Percentiles rank a stretch among this genome's conserved stretches.
Evolutionary conservation across 345 rosid genomes (phyloP).

Genomic region (Kandelia obovata): DNA sequence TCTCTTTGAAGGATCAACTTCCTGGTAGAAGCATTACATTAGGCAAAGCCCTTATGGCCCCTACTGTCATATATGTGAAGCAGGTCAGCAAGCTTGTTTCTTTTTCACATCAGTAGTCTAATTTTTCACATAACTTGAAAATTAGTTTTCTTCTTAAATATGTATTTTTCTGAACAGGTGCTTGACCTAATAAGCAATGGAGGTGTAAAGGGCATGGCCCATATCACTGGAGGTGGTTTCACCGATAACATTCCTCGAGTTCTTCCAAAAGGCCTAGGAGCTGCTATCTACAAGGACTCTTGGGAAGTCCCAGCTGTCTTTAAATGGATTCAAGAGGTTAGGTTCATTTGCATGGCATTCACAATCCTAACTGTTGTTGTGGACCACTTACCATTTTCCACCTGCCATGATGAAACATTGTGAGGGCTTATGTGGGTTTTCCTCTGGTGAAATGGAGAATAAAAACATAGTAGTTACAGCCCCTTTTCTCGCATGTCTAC

Average conservation of each 20-base stretch:
- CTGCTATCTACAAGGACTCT: conserved; percentile 52
- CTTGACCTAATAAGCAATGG: conserved; percentile 72
- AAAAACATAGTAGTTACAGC: no score
- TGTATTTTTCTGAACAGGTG: conserved; percentile 38
- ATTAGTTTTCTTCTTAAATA: background rate
- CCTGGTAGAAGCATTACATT: conserved; percentile 57
- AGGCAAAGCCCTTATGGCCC: conserved; percentile 93
- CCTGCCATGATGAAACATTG: background rate
- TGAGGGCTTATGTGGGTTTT: background rate
- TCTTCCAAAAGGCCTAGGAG: conserved; percentile 82
- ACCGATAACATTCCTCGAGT: conserved; percentile 86
- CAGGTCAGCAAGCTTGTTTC: conserved; percentile 48
- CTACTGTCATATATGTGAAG: conserved; percentile 81
- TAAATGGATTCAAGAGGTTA: conserved; percentile 90
- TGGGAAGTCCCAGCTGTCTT: conserved; percentile 73
- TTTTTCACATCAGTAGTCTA: background rate
- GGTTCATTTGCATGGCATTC: background rate
- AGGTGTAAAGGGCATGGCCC: conserved; percentile 89
- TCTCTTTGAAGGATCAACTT: conserved; percentile 60
- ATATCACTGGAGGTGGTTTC: conserved; percentile 91
- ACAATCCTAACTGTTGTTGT: background rate
- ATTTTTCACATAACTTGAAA: no score
- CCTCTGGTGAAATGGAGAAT: background rate
- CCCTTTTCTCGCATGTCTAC: no score
- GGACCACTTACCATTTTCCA: background rate